A percentile compares a stretch with the other conserved stretches of the same genome.
Evolutionary conservation across 768 basidiomycete species (phyloP).

Genomic region (Tylopilus intermedius): DNA sequence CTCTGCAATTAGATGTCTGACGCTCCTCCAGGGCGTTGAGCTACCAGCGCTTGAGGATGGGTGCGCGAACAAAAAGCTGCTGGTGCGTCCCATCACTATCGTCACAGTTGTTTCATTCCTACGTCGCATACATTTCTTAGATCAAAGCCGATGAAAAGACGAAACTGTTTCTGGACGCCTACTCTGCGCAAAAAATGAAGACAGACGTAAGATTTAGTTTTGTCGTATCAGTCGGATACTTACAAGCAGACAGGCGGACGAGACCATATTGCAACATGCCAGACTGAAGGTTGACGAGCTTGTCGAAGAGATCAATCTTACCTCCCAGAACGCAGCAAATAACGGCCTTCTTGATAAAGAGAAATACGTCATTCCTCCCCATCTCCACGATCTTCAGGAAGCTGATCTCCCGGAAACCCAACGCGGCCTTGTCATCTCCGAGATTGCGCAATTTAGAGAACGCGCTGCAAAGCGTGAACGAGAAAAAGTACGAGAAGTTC

Average conservation of each 20-base stretch:
- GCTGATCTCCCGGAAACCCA: conserved; percentile 93
- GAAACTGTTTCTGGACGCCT: conserved; percentile 79
- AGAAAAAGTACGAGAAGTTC: conserved; percentile 80
- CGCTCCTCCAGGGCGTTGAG: conserved; percentile 58
- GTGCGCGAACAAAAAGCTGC: conserved; percentile 56
- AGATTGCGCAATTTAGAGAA: conserved; percentile 95
- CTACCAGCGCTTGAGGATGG: conserved; percentile 59
- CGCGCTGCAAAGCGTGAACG: conserved; percentile 86
- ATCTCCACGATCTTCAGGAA: conserved; percentile 93
- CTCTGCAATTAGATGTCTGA: conserved; percentile 73
- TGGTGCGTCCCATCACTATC: conserved; percentile 49
- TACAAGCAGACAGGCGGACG: conserved; percentile 55
- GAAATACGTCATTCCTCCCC: conserved; percentile 90
- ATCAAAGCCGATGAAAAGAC: conserved; percentile 98
- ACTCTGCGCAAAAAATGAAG: conserved; percentile 69
- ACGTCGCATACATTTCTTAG: conserved; percentile 41
- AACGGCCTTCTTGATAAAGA: conserved; percentile 76
- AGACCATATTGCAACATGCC: conserved; percentile 56
- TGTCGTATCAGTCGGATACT: not conserved
- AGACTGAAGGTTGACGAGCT: conserved; percentile 60
- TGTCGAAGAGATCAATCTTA: conserved; percentile 65
- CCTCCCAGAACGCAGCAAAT: conserved; percentile 70
- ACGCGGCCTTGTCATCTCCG: conserved; percentile 89
- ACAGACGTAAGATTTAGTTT: conserved; percentile 60
- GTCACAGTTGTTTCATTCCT: conserved; percentile 30